phyloP scores from a whole-genome alignment of 257 asterid genomes.

The Lycium barbarum region DNA sequence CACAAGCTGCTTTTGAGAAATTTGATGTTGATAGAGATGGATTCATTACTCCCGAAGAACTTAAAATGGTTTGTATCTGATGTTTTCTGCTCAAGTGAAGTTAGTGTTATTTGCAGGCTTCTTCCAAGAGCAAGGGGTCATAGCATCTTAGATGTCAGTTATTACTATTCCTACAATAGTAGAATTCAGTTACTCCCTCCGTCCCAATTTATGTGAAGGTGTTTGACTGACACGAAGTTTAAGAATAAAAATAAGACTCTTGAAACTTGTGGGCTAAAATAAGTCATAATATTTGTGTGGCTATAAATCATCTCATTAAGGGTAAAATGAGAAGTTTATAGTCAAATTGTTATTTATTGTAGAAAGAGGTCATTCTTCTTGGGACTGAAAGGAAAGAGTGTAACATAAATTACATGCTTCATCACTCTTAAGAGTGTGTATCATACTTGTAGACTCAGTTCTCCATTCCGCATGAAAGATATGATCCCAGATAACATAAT shows the following conservation, averaged over 20 bases:
- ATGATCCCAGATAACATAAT: background rate
- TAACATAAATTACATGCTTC: background rate
- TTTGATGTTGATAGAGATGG: conserved; percentile 85
- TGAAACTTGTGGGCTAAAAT: too few species aligned
- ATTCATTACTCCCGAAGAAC: conserved; percentile 76
- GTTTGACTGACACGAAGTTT: too few species aligned
- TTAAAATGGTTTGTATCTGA: conserved; percentile 61
- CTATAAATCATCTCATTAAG: too few species aligned
- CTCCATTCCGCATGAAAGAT: background rate
- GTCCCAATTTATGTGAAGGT: too few species aligned
- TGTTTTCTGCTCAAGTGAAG: background rate
- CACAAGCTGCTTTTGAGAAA: conserved; percentile 79
- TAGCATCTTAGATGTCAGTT: background rate
- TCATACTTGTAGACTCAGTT: background rate
- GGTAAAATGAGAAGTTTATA: too few species aligned
- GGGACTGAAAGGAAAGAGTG: too few species aligned
- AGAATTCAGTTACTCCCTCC: too few species aligned
- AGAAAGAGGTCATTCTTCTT: too few species aligned
- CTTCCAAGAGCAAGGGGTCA: background rate
- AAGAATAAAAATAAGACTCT: too few species aligned
- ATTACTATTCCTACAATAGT: background rate
- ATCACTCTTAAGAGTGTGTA: conserved; percentile 10
- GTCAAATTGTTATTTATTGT: too few species aligned
- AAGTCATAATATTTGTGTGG: too few species aligned
- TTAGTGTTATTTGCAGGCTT: background rate